phyloP scores from a whole-genome alignment of 129 eudicot genomes.

The Lonicera japonica region DNA sequence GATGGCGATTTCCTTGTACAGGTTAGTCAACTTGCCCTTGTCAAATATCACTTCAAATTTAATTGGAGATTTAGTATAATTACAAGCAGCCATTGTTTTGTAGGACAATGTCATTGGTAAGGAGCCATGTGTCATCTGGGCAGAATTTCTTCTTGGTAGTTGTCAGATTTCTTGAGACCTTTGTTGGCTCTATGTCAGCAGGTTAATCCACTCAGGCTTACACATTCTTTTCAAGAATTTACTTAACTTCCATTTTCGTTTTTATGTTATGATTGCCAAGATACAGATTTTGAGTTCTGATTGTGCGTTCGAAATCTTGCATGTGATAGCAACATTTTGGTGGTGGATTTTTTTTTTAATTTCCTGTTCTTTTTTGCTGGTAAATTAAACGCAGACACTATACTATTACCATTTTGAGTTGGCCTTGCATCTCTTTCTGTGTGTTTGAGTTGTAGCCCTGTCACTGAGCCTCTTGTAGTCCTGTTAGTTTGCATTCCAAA shows the following conservation, averaged over 20 bases:
- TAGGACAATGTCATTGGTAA: constrained; percentile 96
- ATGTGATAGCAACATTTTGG: neutral
- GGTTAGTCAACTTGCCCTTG: constrained; percentile 39
- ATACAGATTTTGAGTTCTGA: neutral
- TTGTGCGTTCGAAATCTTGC: neutral
- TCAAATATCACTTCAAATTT: constrained; percentile 6
- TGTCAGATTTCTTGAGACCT: constrained; percentile 92
- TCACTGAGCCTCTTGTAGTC: too few relatives aligned
- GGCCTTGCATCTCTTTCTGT: too few relatives aligned
- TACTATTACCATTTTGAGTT: too few relatives aligned
- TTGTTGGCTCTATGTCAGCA: constrained; percentile 98
- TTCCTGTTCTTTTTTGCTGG: too few relatives aligned
- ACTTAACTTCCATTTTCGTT: neutral
- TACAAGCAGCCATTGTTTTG: constrained; percentile 5
- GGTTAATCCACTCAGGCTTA: constrained; percentile 32
- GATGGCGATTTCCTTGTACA: constrained; percentile 99
- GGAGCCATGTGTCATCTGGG: constrained; percentile 57
- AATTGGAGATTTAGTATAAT: neutral
- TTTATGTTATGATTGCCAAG: neutral
- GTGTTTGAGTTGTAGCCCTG: too few relatives aligned
- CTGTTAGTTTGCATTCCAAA: too few relatives aligned
- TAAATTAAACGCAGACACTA: too few relatives aligned
- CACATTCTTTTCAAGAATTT: neutral
- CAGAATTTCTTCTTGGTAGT: constrained; percentile 63
- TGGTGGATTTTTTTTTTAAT: neutral